phyloP scores from a whole-genome alignment of 352 stramenopile species.

The Pythium aphanidermatum region DNA sequence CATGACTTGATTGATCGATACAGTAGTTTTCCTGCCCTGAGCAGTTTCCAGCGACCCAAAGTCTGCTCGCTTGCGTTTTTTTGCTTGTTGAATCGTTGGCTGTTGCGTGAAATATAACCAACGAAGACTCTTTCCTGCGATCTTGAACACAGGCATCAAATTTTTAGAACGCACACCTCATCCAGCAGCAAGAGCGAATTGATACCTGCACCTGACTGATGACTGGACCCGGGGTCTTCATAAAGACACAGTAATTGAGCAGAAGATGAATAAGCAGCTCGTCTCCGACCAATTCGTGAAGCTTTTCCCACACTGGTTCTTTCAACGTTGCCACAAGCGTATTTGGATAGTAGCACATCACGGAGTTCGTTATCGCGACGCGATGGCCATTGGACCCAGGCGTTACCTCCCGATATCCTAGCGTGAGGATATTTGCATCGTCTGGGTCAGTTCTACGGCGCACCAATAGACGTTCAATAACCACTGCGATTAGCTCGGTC shows the following conservation, averaged over 20 bases:
- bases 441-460: constrained; percentile 33
- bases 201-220: constrained; percentile 53
- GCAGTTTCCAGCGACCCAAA: no score
- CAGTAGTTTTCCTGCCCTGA: not conserved
- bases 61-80: no score
- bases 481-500: constrained; percentile 15
- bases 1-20: constrained; percentile 60
- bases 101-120: no score
- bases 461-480: constrained; percentile 31
- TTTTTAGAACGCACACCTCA: no score
- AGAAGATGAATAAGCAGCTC: constrained; percentile 62
- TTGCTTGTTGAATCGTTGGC: not conserved
- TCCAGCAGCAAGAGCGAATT: not conserved
- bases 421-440: constrained; percentile 56
- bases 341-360: constrained; percentile 76
- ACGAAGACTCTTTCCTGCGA: constrained; percentile 47
- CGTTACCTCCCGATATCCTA: constrained; percentile 54
- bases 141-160: constrained; percentile 21
- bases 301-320: constrained; percentile 34
- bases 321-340: constrained; percentile 59
- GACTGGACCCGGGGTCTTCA: constrained; percentile 22
- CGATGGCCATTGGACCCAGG: constrained; percentile 39
- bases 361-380: constrained; percentile 43
- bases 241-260: constrained; percentile 53
- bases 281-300: constrained; percentile 58